Percentiles rank a stretch among this genome's conserved stretches.
Evolutionary conservation across 2,329 filamentous ascomycete species (phyloP).

Genomic region (Pseudogymnoascus verrucosus): DNA sequence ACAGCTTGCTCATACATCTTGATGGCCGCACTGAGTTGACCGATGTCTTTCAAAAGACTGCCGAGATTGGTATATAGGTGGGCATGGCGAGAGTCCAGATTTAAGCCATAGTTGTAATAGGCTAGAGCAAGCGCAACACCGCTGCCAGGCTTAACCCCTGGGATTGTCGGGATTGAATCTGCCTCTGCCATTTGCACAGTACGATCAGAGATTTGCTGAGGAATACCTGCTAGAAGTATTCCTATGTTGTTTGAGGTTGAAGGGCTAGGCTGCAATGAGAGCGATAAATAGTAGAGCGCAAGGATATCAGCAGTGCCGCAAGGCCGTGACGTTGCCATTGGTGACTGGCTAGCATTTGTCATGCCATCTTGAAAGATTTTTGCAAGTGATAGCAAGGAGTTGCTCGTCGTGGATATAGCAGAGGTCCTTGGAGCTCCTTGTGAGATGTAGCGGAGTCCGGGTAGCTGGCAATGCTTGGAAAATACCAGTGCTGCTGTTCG

Average conservation of each 20-base stretch:
- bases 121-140: conserved; percentile 80
- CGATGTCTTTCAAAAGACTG: conserved; percentile 91
- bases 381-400: conserved; percentile 84
- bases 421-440: conserved; percentile 67
- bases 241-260: conserved; percentile 98
- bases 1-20: conserved; percentile 97
- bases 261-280: conserved; percentile 89
- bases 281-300: conserved; percentile 87
- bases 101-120: conserved; percentile 92
- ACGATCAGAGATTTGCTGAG: conserved; percentile 49
- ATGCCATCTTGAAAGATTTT: conserved; percentile 98
- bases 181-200: conserved; percentile 25
- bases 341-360: conserved; percentile 55
- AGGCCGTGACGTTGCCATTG: conserved; percentile 49
- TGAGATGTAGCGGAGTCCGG: conserved; percentile 66
- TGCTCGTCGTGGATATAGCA: conserved; percentile 87
- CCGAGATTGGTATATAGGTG: conserved; percentile 96
- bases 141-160: conserved; percentile 76
- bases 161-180: conserved; percentile 44
- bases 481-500: conserved; percentile 81
- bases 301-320: conserved; percentile 86
- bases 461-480: conserved; percentile 63
- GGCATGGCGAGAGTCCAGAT: conserved; percentile 79
- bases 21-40: conserved; percentile 83
- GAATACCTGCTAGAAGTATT: conserved; percentile 90